These are phyloP conservation scores for Eucalyptus marginata DNA, from an alignment of 345 rosid species.

Conservation along the genomic window DNA sequence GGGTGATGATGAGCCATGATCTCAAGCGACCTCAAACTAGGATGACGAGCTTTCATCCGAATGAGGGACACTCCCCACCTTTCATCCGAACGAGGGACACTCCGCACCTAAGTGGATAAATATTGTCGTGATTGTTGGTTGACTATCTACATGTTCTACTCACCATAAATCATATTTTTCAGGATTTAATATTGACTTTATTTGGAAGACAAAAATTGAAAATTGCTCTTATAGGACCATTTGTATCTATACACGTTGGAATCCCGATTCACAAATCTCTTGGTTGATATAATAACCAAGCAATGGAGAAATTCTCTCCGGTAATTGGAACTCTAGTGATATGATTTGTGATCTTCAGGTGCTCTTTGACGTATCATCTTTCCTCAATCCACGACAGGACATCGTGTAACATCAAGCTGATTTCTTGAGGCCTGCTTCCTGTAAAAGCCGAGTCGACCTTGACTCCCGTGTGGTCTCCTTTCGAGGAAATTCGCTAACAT, in stretches of 20 bases:
- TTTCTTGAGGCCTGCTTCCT: not conserved
- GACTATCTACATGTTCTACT: not conserved
- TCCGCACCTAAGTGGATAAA: not conserved
- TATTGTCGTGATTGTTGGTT: rapidly evolving
- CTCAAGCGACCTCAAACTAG: not conserved
- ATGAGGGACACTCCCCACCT: not conserved
- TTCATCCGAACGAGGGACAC: not conserved
- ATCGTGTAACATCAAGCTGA: not conserved
- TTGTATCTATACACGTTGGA: too few relatives aligned
- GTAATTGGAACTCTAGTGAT: not conserved
- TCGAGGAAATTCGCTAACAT: not conserved
- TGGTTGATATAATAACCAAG: not conserved
- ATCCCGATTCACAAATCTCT: too few relatives aligned
- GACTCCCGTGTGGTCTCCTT: not conserved
- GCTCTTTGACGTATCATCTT: not conserved
- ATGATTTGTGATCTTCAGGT: not conserved
- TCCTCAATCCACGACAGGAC: not conserved
- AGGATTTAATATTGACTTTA: too few relatives aligned
- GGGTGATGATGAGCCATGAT: not conserved
- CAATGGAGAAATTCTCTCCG: not conserved
- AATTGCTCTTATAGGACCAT: too few relatives aligned
- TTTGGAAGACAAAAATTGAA: too few relatives aligned
- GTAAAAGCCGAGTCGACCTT: not conserved
- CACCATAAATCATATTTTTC: not conserved
- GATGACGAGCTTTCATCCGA: not conserved